These are phyloP conservation scores for Emmonsiellopsis sp. DNA, from an alignment of 2,329 filamentous ascomycete species.

Conservation along the genomic window DNA sequence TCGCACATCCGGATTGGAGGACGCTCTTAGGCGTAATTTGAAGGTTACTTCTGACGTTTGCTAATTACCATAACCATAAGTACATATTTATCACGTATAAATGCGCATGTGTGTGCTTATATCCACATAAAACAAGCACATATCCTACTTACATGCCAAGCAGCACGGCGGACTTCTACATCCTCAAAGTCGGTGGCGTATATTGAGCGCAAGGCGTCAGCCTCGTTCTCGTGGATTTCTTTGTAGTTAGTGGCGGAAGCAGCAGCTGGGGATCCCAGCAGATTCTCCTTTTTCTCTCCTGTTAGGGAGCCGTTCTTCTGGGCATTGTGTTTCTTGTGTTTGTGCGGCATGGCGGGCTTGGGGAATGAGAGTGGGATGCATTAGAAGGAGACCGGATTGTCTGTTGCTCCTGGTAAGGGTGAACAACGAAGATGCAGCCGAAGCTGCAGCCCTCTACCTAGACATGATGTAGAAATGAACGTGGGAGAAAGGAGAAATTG, in stretches of 20 bases:
- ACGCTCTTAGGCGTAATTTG: slow-evolving; percentile 66
- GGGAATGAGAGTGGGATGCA: slow-evolving; percentile 14
- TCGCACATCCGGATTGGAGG: slow-evolving; percentile 60
- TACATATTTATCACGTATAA: slow-evolving; percentile 8
- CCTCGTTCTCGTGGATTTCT: slow-evolving; percentile 78
- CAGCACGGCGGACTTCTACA: slow-evolving; percentile 57
- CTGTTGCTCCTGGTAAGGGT: slow-evolving; percentile 19
- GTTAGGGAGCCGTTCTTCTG: slow-evolving; percentile 23
- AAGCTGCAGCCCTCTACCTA: slow-evolving; percentile 34
- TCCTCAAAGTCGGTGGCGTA: slow-evolving; percentile 81
- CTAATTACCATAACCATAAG: slow-evolving; percentile 27
- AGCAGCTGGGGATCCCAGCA: slow-evolving; percentile 22
- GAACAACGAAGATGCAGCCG: slow-evolving; percentile 31
- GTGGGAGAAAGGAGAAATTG: slow-evolving; percentile 1
- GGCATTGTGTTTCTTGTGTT: slow-evolving; percentile 32
- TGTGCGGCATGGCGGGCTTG: slow-evolving; percentile 35
- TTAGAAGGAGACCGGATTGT: slow-evolving; percentile 18
- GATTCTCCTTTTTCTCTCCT: slow-evolving; percentile 26
- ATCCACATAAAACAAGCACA: slow-evolving; percentile 2
- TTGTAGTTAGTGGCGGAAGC: slow-evolving; percentile 55
- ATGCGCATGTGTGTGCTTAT: not conserved
- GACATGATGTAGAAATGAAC: slow-evolving; percentile 17
- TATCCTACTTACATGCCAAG: slow-evolving; percentile 65
- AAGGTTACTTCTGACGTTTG: slow-evolving; percentile 73
- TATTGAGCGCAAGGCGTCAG: slow-evolving; percentile 75